Percentiles rank a stretch among this genome's conserved stretches.
Conservation (phyloP, 2,329 filamentous ascomycete species). For the Laburnicola sp. region DNA sequence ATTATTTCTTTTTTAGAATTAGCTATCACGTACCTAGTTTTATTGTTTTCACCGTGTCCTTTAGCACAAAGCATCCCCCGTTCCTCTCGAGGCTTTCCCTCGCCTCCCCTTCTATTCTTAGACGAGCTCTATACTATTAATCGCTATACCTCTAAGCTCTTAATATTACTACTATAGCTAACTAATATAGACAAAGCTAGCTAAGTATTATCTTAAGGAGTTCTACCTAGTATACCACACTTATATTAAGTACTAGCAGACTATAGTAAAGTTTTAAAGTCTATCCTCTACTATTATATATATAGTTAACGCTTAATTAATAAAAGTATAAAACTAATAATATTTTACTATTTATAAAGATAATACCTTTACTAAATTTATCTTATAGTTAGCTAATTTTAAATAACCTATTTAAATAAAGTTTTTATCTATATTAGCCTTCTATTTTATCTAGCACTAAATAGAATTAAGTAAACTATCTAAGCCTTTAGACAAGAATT, state of each 20-base stretch:
- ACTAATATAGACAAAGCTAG: constrained; percentile 12
- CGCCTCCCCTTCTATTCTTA: neutral
- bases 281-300: constrained; percentile 17
- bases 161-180: neutral
- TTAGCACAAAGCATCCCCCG: too few relatives aligned
- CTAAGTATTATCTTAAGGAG: constrained; percentile 10
- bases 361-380: constrained; percentile 27
- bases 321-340: too few relatives aligned
- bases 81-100: neutral
- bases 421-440: constrained; percentile 21
- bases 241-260: constrained; percentile 17
- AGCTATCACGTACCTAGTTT: too few relatives aligned
- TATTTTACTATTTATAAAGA: constrained; percentile 20
- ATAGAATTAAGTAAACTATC: constrained; percentile 8
- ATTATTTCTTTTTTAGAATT: too few relatives aligned
- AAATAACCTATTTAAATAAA: constrained; percentile 22
- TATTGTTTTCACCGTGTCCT: too few relatives aligned
- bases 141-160: neutral
- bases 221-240: constrained; percentile 9
- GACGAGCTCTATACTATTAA: neutral
- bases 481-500: constrained; percentile 14
- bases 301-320: constrained; percentile 23
- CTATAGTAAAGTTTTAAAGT: constrained; percentile 17
- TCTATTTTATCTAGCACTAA: constrained; percentile 11
- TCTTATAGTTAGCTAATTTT: constrained; percentile 19